Evolutionary conservation across 306 rosid genomes (phyloP).

Genomic region (Prunus kanzakura): DNA sequence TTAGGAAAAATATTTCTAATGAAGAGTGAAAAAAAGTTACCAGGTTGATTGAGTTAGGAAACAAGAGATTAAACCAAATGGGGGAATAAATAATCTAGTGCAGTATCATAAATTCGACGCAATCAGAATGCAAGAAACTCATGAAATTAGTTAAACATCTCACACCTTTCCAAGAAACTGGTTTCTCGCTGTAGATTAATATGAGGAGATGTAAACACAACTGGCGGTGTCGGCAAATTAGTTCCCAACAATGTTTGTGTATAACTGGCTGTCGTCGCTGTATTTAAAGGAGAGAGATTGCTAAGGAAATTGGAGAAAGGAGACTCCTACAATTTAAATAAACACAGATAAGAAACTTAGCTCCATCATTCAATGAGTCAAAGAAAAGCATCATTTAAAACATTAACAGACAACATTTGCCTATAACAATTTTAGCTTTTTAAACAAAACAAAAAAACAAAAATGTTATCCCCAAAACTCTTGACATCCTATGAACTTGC

Average conservation of each 20-base stretch:
- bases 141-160: not conserved
- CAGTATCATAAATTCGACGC: not conserved
- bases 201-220: conserved; percentile 26
- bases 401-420: not conserved
- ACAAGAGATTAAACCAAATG: not conserved
- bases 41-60: not conserved
- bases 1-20: not conserved
- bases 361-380: not conserved
- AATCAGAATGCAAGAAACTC: not conserved
- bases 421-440: no score
- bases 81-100: not conserved
- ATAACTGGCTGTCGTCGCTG: not conserved
- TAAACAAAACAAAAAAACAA: not conserved
- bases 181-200: conserved; percentile 14
- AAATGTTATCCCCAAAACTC: not conserved
- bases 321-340: conserved; percentile 19
- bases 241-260: conserved; percentile 2
- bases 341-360: not conserved
- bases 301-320: conserved; percentile 17
- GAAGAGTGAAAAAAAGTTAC: not conserved
- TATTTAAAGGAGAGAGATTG: conserved; percentile 20
- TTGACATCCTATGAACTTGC: not conserved
- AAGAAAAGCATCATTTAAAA: not conserved
- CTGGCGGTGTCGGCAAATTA: conserved; percentile 15
- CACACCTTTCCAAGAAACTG: conserved; percentile 9